Evolutionary conservation across 805 yeast genomes (phyloP), one percentile per base, ranked within the genome.

Genomic region (Metschnikowia cubensis): DNA sequence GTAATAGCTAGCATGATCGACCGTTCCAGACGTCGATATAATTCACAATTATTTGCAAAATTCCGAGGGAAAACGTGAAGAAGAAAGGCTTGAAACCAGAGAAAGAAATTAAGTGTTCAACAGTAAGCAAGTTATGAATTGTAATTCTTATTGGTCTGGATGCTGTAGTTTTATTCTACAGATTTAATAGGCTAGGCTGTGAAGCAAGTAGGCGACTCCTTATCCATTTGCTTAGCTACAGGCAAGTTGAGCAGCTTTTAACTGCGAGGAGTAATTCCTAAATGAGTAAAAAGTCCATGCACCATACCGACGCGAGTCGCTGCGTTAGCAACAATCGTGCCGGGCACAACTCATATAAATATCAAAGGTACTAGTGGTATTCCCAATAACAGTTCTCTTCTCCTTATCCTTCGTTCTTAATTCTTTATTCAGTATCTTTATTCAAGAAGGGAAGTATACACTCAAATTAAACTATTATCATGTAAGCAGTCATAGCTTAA

Each of bases 401-500:
- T 25, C 29, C 8, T 25, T 8, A 25, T 25, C 29, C 13, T 25
- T 25, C 10, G 11, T 25, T 25, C 29, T 25, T 25, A 25, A 25
- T 25, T 25, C 11, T 25, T 25, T 10, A 25, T 37, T 44, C 51
- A 29, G 39, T 49, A 47, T 51, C 54, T 53, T 50, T 53, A 53
- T 55, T 55, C 48, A 50, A 53, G 54, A 52, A 50, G 54, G 50
- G 48, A 52, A 45, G 56, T 55, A 51, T 55, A 55, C 58, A 53
- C 45, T 47, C 57, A 47, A 54, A 50, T 47, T 53, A 50, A 48
- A 48, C 54, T 49, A 46, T 44, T 48, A 40, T 42, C 36, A 45
- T 45, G 43, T 36, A 29, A 47, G 53, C 48, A 48, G 50, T 38
- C 38, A 38, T 49, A 49, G 49, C 60, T 66, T 73, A 73, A 64